Base-by-base conservation (phyloP, 495 filamentous ascomycete species). In the Beverwykella pulmonaria region DNA sequence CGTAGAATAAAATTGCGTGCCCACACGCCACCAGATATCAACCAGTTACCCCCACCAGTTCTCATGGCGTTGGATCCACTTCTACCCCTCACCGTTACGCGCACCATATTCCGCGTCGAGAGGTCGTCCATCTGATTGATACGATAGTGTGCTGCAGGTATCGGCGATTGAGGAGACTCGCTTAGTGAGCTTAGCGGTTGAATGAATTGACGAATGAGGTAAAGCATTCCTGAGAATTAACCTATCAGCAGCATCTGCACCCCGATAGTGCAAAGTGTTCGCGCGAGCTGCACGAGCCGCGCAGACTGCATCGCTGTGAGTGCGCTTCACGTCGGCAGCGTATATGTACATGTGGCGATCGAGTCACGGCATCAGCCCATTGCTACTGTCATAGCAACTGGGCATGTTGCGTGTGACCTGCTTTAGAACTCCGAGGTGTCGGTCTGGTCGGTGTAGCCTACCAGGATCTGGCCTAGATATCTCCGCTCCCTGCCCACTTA, bases 401-500 rank as follows among this genome's bases (percentile, higher is more conserved):
- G 2, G 17, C 30, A 25, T 3, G 34, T 44, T 39, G 17, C 30
- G 49, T 47, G 61, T 54, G 61, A 46, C 50, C 23, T 44, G 39
- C 6, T n/a, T 34, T 34, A 5, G 12, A 34, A 14, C 9, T 44
- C 9, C 12, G 32, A 20, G 46, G 32, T 25, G 22, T 27, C 22
- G 29, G 14, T 46, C 57, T 58, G 32, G 26, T 29, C 3, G 5
- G 39, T 12, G 17, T 14, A n/a, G 17, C 39, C 15, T 26, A 20
- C 63, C 55, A 65, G 60, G 60, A 48, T 64, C 17, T 7, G 23
- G 32, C 25, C 25, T 19, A 53, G 41, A 67, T 53, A 59, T 41
- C 36, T 67, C 59, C 65, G 65, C n/a, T 48, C 56, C 14, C 53
- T 29, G 36, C 39, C 65, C 48, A 17, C 39, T 52, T 62, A 30